These are phyloP conservation scores for Mycena venus DNA, from an alignment of 768 basidiomycete species.

Conservation along the genomic window DNA sequence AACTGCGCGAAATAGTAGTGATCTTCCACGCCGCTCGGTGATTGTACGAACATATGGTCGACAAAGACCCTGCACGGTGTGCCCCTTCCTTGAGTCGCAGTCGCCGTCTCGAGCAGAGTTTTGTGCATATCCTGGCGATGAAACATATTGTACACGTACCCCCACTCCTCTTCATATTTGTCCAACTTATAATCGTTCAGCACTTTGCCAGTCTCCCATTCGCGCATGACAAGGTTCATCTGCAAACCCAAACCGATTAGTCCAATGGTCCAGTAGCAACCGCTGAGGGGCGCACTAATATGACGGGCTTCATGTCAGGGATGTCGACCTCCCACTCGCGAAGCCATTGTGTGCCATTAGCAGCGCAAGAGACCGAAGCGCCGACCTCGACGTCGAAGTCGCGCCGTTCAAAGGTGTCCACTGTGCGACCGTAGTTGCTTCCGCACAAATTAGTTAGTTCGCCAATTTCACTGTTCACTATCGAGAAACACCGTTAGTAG, in stretches of 20 bases:
- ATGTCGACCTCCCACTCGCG: conserved; percentile 50
- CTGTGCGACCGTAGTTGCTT: too few species aligned
- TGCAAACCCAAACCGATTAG: neutral
- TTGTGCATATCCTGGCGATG: conserved; percentile 45
- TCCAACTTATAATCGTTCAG: conserved; percentile 46
- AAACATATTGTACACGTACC: conserved; percentile 47
- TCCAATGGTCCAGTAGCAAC: neutral
- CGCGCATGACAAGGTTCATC: conserved; percentile 50
- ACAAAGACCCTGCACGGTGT: conserved; percentile 41
- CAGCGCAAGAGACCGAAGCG: conserved; percentile 49
- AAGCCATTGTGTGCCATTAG: conserved; percentile 49
- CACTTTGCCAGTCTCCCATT: conserved; percentile 49
- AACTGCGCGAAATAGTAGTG: conserved; percentile 20
- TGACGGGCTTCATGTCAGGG: conserved; percentile 44
- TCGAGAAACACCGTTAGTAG: too few species aligned
- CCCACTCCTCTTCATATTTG: conserved; percentile 46
- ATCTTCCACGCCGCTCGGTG: neutral
- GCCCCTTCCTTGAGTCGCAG: conserved; percentile 39
- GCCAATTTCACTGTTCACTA: too few species aligned
- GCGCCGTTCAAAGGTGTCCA: neutral
- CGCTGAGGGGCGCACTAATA: conserved; percentile 22
- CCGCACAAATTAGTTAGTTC: too few species aligned
- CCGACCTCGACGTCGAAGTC: conserved; percentile 40
- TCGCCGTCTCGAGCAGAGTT: conserved; percentile 43
- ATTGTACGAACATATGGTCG: conserved; percentile 38